Evolutionary conservation across 768 basidiomycete genomes (phyloP), one percentile per base, ranked within the genome.

Genomic region (Boletus fagicola): DNA sequence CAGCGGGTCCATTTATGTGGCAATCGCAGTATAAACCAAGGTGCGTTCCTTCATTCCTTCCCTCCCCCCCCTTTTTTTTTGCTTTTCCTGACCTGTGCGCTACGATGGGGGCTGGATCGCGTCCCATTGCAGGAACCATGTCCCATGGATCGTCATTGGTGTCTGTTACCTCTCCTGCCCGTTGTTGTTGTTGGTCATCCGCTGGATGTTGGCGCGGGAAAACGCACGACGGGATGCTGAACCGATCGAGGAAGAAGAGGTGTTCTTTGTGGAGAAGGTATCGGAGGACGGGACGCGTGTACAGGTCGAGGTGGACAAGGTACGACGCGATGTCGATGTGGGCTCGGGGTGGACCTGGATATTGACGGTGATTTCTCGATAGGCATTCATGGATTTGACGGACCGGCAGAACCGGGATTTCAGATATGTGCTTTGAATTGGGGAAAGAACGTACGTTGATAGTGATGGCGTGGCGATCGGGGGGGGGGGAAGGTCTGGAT

Each of bases 1-100:
- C 87, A 2, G 81, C 80, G 0, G 83, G 83, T n/a, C 88, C 88
- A 0, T 86, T 88, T 64, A 88, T 91, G 86, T 91, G 88, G 88
- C 81, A 84, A 65, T 75, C 75, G 0, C 74, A 81, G 67, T 90
- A 87, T 65, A 80, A 78, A 58, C 88, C 87, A 6, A 79, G 86
- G 86, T 85, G 54, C 22, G 72, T 50, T 15, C n/a, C 4, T 22
- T 18, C 12, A 10, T 33, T 13, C 16, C 51, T 4, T 6, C 13
- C 7, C n/a, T n/a, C 28, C 28, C 28, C 5, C 28, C 28, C 28
- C 1, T 28, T 28, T 11, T 20, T 4, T 45, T 59, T 31, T 30
- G 8, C 13, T 9, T 30, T 51, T 15, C 16, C 42, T 16, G 33
- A 30, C 15, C 8, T 13, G 24, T 5, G 22, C 16, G 5, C 16